phyloP scores from a whole-genome alignment of 2,329 filamentous ascomycete species.

The Xylaria sp. region DNA sequence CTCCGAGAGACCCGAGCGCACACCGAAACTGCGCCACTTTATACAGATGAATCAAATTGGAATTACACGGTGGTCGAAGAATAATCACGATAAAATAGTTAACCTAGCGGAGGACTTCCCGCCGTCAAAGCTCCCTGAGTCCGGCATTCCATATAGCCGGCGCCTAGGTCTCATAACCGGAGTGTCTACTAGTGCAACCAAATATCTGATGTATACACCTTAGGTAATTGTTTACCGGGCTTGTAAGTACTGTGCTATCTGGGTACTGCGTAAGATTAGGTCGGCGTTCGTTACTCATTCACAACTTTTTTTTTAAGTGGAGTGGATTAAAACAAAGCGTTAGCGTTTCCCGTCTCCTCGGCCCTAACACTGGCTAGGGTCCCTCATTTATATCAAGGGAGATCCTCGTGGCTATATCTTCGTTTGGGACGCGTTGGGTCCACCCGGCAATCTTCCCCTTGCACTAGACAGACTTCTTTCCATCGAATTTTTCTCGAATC shows the following conservation, averaged over 20 bases:
- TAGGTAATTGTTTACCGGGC: too few species aligned
- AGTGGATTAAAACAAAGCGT: constrained; percentile 18
- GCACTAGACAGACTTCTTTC: constrained; percentile 46
- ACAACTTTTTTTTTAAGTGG: constrained; percentile 11
- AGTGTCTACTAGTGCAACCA: not conserved
- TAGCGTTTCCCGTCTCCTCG: constrained; percentile 33
- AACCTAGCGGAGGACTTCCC: constrained; percentile 1
- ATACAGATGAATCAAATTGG: constrained; percentile 6
- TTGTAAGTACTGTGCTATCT: not conserved
- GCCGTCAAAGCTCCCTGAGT: constrained; percentile 3
- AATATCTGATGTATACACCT: not conserved
- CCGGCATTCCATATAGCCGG: not conserved
- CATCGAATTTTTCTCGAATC: constrained; percentile 53
- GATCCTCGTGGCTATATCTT: constrained; percentile 44
- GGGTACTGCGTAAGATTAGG: constrained; percentile 10
- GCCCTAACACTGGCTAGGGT: constrained; percentile 39
- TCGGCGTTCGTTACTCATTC: constrained; percentile 13
- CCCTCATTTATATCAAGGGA: constrained; percentile 40
- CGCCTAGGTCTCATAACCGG: not conserved
- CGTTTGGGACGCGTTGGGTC: constrained; percentile 37
- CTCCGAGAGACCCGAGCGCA: constrained; percentile 33
- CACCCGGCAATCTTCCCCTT: constrained; percentile 47
- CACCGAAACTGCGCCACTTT: constrained; percentile 34
- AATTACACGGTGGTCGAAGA: not conserved
- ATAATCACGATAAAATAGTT: not conserved